Percentiles rank a stretch among this genome's conserved stretches.
Conservation (phyloP, 306 rosid genomes). For the Carpinus fangiana region DNA sequence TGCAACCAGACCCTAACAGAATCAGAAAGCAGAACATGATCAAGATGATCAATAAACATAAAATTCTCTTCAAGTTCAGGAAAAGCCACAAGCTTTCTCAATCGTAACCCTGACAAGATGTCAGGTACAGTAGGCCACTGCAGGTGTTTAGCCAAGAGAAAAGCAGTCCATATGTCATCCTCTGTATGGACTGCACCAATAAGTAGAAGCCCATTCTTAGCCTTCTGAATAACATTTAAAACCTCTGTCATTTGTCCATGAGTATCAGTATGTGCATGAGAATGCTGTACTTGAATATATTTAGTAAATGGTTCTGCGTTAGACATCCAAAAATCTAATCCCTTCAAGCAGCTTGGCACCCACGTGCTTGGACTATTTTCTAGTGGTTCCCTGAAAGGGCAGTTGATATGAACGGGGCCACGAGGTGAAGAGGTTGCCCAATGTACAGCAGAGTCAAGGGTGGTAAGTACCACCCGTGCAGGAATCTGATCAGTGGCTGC, state of each 20-base stretch:
- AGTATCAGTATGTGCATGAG: conserved; percentile 37
- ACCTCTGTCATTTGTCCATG: conserved; percentile 57
- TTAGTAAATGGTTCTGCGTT: conserved; percentile 80
- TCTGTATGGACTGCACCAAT: conserved; percentile 77
- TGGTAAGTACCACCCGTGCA: conserved; percentile 84
- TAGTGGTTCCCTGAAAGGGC: conserved; percentile 91
- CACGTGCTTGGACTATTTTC: conserved; percentile 71
- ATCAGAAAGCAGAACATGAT: conserved; percentile 79
- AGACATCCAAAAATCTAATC: conserved; percentile 74
- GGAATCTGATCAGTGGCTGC: conserved; percentile 75
- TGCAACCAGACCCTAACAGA: conserved; percentile 57
- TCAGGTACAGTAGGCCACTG: conserved; percentile 91
- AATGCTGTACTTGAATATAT: conserved; percentile 51
- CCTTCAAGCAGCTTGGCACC: conserved; percentile 70
- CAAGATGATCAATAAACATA: conserved; percentile 84
- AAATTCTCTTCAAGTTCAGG: conserved; percentile 59
- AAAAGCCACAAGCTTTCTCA: conserved; percentile 68
- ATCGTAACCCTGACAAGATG: conserved; percentile 86
- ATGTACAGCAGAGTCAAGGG: conserved; percentile 86
- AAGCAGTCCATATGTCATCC: conserved; percentile 95
- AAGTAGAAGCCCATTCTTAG: conserved; percentile 64
- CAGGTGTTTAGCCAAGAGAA: conserved; percentile 85
- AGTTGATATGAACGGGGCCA: conserved; percentile 95
- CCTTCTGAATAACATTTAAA: conserved; percentile 48
- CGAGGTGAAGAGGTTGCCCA: conserved; percentile 74